Conservation (phyloP, 2,329 filamentous ascomycete species). For the Alternaria ethzedia region DNA sequence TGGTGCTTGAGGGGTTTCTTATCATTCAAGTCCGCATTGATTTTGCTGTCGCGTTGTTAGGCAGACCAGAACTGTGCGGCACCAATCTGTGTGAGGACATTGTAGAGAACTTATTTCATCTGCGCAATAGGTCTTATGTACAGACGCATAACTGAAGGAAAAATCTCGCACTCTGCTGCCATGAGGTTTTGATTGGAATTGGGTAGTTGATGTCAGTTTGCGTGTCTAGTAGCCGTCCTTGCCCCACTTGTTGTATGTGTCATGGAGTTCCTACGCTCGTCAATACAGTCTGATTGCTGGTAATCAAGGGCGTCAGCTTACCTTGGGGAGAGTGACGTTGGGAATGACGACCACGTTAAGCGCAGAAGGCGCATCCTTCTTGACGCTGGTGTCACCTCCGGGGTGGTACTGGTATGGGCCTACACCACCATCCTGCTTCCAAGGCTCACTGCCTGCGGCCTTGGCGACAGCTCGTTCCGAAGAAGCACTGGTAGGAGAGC, state of each 20-base stretch:
- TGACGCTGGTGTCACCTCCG: conserved; percentile 78
- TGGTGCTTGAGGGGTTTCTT: background rate
- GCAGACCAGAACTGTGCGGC: background rate
- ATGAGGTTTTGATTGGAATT: background rate
- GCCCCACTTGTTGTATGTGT: conserved; percentile 99
- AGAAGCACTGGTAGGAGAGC: conserved; percentile 81
- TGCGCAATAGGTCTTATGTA: conserved; percentile 23
- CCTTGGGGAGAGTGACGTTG: conserved; percentile 88
- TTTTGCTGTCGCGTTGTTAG: background rate
- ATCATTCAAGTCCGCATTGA: background rate
- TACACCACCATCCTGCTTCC: conserved; percentile 69
- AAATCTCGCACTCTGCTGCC: background rate
- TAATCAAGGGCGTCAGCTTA: conserved; percentile 8
- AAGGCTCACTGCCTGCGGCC: conserved; percentile 82
- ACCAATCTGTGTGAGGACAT: background rate
- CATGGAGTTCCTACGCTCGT: conserved; percentile 75
- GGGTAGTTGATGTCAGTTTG: background rate
- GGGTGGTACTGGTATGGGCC: conserved; percentile 74
- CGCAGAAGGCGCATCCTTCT: conserved; percentile 91
- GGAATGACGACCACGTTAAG: conserved; percentile 94
- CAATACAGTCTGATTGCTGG: background rate
- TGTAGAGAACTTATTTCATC: conserved; percentile 6
- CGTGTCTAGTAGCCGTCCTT: conserved; percentile 79
- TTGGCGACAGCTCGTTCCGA: conserved; percentile 81
- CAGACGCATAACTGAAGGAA: conserved; percentile 15